A percentile compares a stretch with the other conserved stretches of the same genome.
Evolutionary conservation across 352 stramenopile species (phyloP).

Genomic region (Phytopythium chamaehyphon): DNA sequence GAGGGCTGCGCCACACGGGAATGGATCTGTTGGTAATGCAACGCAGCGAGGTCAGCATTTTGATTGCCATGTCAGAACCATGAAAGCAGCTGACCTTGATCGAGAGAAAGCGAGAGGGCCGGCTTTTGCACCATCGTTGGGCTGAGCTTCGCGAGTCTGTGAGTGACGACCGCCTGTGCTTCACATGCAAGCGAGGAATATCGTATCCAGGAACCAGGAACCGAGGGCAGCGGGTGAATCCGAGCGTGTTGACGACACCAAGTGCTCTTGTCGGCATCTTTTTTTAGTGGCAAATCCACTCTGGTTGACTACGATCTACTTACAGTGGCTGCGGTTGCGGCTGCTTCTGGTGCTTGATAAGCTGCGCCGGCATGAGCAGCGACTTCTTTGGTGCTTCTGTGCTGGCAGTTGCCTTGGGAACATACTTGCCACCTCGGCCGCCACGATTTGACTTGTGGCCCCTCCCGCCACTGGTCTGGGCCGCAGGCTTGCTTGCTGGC

Average conservation of each 20-base stretch:
- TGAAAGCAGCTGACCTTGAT: slow-evolving; percentile 4
- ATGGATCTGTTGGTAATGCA: slow-evolving; percentile 11
- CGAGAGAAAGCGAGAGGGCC: slow-evolving; percentile 9
- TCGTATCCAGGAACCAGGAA: too few species aligned
- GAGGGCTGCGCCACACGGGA: slow-evolving; percentile 43
- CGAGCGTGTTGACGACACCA: too few species aligned
- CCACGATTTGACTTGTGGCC: not conserved
- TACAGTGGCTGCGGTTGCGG: slow-evolving; percentile 13
- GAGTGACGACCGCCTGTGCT: too few species aligned
- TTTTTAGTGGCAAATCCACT: not conserved
- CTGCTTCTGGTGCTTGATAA: slow-evolving; percentile 44
- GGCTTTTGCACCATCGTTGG: slow-evolving; percentile 13
- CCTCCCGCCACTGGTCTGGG: slow-evolving; percentile 5
- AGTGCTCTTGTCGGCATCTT: too few species aligned
- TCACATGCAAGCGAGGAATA: too few species aligned
- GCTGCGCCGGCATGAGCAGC: slow-evolving; percentile 44
- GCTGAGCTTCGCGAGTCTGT: too few species aligned
- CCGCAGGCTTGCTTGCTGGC: slow-evolving; percentile 11
- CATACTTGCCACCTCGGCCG: slow-evolving; percentile 13
- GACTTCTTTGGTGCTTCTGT: slow-evolving; percentile 18
- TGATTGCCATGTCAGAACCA: slow-evolving; percentile 3
- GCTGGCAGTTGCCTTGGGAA: slow-evolving; percentile 20
- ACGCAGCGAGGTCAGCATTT: not conserved
- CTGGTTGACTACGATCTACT: slow-evolving; percentile 1
- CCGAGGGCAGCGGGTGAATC: too few species aligned